phyloP scores from a whole-genome alignment of 495 filamentous ascomycete species.

The Penicillium malachiteum region DNA sequence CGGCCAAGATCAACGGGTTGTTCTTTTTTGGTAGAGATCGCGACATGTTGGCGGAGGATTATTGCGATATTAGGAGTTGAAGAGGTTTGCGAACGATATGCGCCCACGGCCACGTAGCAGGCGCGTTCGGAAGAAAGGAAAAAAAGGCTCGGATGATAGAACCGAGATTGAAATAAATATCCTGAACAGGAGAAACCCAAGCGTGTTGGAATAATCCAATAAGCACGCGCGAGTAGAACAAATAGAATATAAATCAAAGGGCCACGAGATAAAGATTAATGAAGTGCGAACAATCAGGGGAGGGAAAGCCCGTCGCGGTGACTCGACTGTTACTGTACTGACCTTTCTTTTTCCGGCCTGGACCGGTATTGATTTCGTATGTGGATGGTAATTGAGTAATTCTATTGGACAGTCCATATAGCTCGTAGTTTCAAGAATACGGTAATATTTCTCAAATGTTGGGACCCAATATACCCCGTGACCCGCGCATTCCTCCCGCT shows the following conservation, averaged over 20 bases:
- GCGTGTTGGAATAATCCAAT: neutral
- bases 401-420: slow-evolving; percentile 11
- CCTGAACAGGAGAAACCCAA: too few species aligned
- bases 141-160: neutral
- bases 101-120: slow-evolving; percentile 50
- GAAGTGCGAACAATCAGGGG: slow-evolving; percentile 25
- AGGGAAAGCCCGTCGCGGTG: slow-evolving; percentile 22
- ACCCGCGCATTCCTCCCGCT: neutral
- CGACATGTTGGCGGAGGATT: slow-evolving; percentile 49
- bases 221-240: neutral
- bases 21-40: slow-evolving; percentile 65
- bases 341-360: slow-evolving; percentile 29
- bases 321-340: slow-evolving; percentile 8
- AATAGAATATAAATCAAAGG: slow-evolving; percentile 1
- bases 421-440: too few species aligned
- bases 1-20: slow-evolving; percentile 77
- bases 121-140: slow-evolving; percentile 36
- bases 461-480: neutral
- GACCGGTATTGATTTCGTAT: slow-evolving; percentile 16
- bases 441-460: neutral
- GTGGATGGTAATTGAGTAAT: slow-evolving; percentile 1
- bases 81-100: slow-evolving; percentile 29
- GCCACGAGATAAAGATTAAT: slow-evolving; percentile 9
- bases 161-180: too few species aligned
- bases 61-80: slow-evolving; percentile 6